Percentiles rank a stretch among this genome's conserved stretches.
phyloP scores from a whole-genome alignment of 192 early-diverging fungal genomes.

The Kickxella alabastrina region DNA sequence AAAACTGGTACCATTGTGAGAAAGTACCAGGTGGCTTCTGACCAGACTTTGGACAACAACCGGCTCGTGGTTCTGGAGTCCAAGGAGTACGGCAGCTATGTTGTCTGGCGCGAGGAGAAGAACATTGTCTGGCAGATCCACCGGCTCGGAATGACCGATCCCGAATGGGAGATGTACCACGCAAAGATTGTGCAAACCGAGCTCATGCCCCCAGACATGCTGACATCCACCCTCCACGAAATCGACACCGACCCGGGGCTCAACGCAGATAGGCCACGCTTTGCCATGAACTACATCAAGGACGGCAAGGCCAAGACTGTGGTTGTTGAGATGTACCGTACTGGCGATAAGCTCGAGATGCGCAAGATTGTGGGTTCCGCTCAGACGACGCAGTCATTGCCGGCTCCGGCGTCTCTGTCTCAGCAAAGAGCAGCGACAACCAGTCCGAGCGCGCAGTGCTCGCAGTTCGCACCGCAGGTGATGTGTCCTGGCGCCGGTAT shows the following conservation, averaged over 20 bases:
- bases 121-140: conserved; percentile 47
- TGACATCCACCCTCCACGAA: conserved; percentile 38
- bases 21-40: conserved; percentile 42
- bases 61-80: conserved; percentile 33
- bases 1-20: conserved; percentile 22
- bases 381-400: conserved; percentile 9
- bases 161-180: conserved; percentile 43
- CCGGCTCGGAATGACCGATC: conserved; percentile 23
- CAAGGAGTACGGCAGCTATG: conserved; percentile 33
- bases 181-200: conserved; percentile 35
- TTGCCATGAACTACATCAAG: conserved; percentile 34
- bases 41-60: conserved; percentile 16
- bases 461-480: conserved; percentile 10
- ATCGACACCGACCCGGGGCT: conserved; percentile 24
- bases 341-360: conserved; percentile 26
- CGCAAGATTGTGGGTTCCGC: conserved; percentile 39
- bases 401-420: conserved; percentile 3
- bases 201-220: conserved; percentile 43
- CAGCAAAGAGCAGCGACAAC: neutral
- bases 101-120: conserved; percentile 53
- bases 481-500: conserved; percentile 25
- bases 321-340: conserved; percentile 39
- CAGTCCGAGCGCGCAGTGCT: neutral
- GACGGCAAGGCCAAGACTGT: conserved; percentile 35
- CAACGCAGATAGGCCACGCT: conserved; percentile 17